phyloP scores from a whole-genome alignment of 2,329 filamentous ascomycete species.

The Aureobasidium sp. region DNA sequence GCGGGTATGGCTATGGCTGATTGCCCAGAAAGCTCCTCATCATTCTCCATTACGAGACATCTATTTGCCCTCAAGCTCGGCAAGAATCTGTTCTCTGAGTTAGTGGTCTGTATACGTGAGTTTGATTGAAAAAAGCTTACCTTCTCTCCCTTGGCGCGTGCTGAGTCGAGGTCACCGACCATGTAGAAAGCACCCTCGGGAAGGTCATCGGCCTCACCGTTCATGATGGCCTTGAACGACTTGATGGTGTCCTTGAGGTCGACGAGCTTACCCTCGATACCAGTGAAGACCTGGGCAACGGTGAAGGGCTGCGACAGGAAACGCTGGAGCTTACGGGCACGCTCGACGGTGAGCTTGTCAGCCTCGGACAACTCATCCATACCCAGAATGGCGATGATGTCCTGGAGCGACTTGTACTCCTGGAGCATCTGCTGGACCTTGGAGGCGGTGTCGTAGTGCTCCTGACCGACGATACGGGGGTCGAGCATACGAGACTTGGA shows the following conservation, averaged over 20 bases:
- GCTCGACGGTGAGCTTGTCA: constrained; percentile 99
- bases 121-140: too few relatives aligned
- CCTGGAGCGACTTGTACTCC: constrained; percentile 99
- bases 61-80: constrained; percentile 61
- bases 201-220: constrained; percentile 89
- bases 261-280: constrained; percentile 93
- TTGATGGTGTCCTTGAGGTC: constrained; percentile 97
- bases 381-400: constrained; percentile 98
- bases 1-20: constrained; percentile 3
- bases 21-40: constrained; percentile 7
- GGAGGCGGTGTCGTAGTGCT: constrained; percentile 93
- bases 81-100: too few relatives aligned
- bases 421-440: constrained; percentile 98
- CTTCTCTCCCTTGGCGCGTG: constrained; percentile 97
- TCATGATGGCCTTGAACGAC: constrained; percentile 95
- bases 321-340: constrained; percentile 99
- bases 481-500: constrained; percentile 99
- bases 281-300: constrained; percentile 74
- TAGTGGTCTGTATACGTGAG: too few relatives aligned
- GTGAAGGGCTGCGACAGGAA: constrained; percentile 99
- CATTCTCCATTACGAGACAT: constrained; percentile 7
- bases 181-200: constrained; percentile 69
- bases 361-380: constrained; percentile 99
- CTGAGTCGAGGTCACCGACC: constrained; percentile 82
- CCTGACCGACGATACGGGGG: constrained; percentile 94